These are phyloP conservation scores for Boletus subcaerulescens DNA, from an alignment of 768 basidiomycete genomes.

Conservation along the genomic window DNA sequence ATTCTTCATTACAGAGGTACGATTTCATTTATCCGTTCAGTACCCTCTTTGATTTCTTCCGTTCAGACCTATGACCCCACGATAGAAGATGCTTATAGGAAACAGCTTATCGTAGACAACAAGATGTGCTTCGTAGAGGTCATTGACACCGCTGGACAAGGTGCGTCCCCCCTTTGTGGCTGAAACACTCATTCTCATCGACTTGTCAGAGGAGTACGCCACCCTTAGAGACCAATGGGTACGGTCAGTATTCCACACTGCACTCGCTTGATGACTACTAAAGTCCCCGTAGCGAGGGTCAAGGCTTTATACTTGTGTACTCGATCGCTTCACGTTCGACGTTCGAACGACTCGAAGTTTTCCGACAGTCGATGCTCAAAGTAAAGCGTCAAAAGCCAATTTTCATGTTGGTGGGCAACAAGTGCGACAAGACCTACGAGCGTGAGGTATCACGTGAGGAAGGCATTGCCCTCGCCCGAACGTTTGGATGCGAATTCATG, in stretches of 20 bases:
- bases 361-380: slow-evolving; percentile 85
- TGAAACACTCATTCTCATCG: slow-evolving; percentile 17
- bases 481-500: slow-evolving; percentile 89
- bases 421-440: slow-evolving; percentile 88
- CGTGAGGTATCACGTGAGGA: slow-evolving; percentile 92
- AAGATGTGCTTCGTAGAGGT: slow-evolving; percentile 95
- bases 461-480: slow-evolving; percentile 74
- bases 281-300: slow-evolving; percentile 73
- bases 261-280: slow-evolving; percentile 5
- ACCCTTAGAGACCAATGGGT: slow-evolving; percentile 98
- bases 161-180: slow-evolving; percentile 41
- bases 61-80: slow-evolving; percentile 93
- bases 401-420: slow-evolving; percentile 96
- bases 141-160: slow-evolving; percentile 97
- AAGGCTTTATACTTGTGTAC: slow-evolving; percentile 97
- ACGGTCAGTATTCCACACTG: slow-evolving; percentile 54
- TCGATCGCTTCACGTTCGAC: slow-evolving; percentile 93
- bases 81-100: slow-evolving; percentile 97
- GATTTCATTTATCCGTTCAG: slow-evolving; percentile 14
- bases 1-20: slow-evolving; percentile 49
- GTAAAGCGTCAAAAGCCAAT: slow-evolving; percentile 84
- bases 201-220: slow-evolving; percentile 84
- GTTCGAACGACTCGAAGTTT: slow-evolving; percentile 86
- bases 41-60: slow-evolving; percentile 9
- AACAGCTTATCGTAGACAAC: slow-evolving; percentile 92